A percentile compares a stretch with the other conserved stretches of the same genome.
Evolutionary conservation across 129 eudicot genomes (phyloP).

Genomic region (Pseudognaphalium luteoalbum): DNA sequence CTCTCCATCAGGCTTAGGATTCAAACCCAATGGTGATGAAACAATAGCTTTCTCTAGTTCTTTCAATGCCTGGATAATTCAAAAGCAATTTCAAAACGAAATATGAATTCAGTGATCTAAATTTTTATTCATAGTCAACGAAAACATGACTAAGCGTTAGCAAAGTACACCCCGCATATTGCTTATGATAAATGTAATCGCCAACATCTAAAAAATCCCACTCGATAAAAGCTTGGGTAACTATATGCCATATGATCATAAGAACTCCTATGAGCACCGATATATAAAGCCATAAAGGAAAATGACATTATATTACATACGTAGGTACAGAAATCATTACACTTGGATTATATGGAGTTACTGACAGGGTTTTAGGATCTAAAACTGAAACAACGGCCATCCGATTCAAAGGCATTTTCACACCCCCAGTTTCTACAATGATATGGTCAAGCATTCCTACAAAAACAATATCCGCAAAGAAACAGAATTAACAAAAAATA

Average conservation of each 20-base stretch:
- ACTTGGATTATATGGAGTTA: slow-evolving; percentile 78
- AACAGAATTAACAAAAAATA: background rate
- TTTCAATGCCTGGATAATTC: slow-evolving; percentile 61
- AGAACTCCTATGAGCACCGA: background rate
- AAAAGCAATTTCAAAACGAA: slow-evolving; percentile 14
- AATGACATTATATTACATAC: background rate
- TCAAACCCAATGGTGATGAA: slow-evolving; percentile 88
- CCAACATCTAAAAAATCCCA: background rate
- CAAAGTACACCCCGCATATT: slow-evolving; percentile 4
- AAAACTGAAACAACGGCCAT: slow-evolving; percentile 91
- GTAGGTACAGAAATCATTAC: slow-evolving; percentile 39
- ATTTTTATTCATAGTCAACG: background rate
- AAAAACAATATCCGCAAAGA: slow-evolving; percentile 1
- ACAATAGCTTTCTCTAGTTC: slow-evolving; percentile 89
- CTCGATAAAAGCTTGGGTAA: background rate
- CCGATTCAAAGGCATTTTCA: slow-evolving; percentile 71
- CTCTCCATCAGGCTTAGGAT: slow-evolving; percentile 71
- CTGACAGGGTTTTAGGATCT: slow-evolving; percentile 76
- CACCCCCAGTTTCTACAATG: slow-evolving; percentile 70
- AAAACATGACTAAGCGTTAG: background rate
- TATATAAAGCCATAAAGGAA: background rate
- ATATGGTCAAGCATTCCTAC: slow-evolving; percentile 98
- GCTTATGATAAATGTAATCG: background rate
- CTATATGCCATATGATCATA: background rate
- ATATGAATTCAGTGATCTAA: slow-evolving; percentile 2